phyloP scores from a whole-genome alignment of 805 yeast genomes.

The Martiniozyma abietophila region DNA sequence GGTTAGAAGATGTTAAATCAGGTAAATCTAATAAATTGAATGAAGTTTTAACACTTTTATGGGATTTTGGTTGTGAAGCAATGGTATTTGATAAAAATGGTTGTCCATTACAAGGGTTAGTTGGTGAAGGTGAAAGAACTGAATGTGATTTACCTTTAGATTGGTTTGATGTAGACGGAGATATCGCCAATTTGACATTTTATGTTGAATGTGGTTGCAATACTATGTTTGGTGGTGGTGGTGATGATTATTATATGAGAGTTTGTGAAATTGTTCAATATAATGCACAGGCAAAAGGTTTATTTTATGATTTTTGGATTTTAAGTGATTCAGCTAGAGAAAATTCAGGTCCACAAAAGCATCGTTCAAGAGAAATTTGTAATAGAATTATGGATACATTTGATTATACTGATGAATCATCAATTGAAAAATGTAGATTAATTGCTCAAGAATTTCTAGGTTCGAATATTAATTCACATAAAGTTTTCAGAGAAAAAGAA shows the following conservation, averaged over 20 bases:
- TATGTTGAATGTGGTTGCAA: slow-evolving; percentile 89
- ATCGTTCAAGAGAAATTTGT: slow-evolving; percentile 71
- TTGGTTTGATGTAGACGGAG: slow-evolving; percentile 29
- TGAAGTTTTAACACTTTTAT: slow-evolving; percentile 22
- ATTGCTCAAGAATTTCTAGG: slow-evolving; percentile 63
- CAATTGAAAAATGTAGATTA: slow-evolving; percentile 55
- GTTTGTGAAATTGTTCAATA: slow-evolving; percentile 77
- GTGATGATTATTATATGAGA: slow-evolving; percentile 54
- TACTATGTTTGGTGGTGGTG: slow-evolving; percentile 74
- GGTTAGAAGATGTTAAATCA: slow-evolving; percentile 51
- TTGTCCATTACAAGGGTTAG: slow-evolving; percentile 69
- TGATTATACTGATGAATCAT: slow-evolving; percentile 55
- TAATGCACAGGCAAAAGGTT: slow-evolving; percentile 67
- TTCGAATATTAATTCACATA: slow-evolving; percentile 47
- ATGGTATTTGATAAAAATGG: slow-evolving; percentile 63
- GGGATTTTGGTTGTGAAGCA: slow-evolving; percentile 87
- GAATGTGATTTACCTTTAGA: slow-evolving; percentile 58
- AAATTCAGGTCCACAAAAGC: slow-evolving; percentile 73
- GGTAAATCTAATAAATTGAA: neutral
- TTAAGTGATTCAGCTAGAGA: slow-evolving; percentile 89
- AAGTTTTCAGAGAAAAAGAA: slow-evolving; percentile 45
- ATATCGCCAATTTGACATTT: slow-evolving; percentile 47
- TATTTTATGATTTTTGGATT: slow-evolving; percentile 77
- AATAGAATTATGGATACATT: slow-evolving; percentile 77
- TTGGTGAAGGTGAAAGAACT: slow-evolving; percentile 76